Evolutionary conservation across 805 yeast species (phyloP).

Genomic region (Sungouiella blattae): DNA sequence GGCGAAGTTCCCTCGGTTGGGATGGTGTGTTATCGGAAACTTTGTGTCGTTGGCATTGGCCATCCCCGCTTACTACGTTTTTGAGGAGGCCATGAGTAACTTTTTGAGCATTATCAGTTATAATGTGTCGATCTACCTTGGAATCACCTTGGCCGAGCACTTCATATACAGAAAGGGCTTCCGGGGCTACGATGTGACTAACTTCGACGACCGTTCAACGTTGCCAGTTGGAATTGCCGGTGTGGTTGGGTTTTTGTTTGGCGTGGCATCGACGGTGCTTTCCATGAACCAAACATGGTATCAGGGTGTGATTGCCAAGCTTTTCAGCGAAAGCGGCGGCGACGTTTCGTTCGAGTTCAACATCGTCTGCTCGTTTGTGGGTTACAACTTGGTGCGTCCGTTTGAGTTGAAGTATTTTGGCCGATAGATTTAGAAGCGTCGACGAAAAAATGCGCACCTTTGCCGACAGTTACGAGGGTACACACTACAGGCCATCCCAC

Average conservation of each 20-base stretch:
- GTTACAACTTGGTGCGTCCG: slow-evolving; percentile 25
- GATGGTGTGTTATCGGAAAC: slow-evolving; percentile 33
- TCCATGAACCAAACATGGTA: slow-evolving; percentile 35
- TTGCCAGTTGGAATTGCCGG: slow-evolving; percentile 32
- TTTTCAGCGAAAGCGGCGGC: slow-evolving; percentile 23
- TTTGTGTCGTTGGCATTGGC: slow-evolving; percentile 28
- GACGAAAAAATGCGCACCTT: too few relatives aligned
- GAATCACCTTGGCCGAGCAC: slow-evolving; percentile 29
- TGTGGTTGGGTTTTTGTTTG: slow-evolving; percentile 24
- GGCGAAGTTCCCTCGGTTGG: slow-evolving; percentile 29
- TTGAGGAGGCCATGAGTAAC: slow-evolving; percentile 26
- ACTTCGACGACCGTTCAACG: slow-evolving; percentile 20
- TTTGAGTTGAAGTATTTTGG: slow-evolving; percentile 28
- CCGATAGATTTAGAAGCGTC: too few relatives aligned
- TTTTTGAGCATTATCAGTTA: slow-evolving; percentile 32
- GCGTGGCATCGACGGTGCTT: slow-evolving; percentile 29
- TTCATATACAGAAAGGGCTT: slow-evolving; percentile 25
- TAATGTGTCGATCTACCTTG: slow-evolving; percentile 31
- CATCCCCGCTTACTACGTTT: slow-evolving; percentile 34
- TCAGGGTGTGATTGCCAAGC: slow-evolving; percentile 26
- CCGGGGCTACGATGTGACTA: slow-evolving; percentile 22
- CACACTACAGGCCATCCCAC: too few relatives aligned
- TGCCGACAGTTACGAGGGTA: too few relatives aligned
- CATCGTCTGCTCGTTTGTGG: slow-evolving; percentile 25
- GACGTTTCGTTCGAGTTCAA: slow-evolving; percentile 31